phyloP scores from a whole-genome alignment of 202 grass and related monocot species.

The Panicum virgatum region DNA sequence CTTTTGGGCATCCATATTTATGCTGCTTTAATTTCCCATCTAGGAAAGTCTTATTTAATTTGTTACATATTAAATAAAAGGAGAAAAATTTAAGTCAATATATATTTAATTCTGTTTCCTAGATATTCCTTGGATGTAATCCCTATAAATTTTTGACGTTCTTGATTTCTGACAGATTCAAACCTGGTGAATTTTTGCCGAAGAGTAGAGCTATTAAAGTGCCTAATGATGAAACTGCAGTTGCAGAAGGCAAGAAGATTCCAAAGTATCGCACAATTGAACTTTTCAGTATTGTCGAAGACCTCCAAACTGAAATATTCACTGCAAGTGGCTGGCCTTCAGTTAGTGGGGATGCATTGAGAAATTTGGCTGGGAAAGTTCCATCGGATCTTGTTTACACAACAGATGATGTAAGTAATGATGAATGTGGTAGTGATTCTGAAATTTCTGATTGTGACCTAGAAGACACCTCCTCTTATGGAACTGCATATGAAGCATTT shows the following conservation, averaged over 20 bases:
- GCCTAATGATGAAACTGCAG: constrained; percentile 59
- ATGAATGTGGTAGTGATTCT: constrained; percentile 33
- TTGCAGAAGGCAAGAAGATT: constrained; percentile 66
- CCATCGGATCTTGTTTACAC: constrained; percentile 55
- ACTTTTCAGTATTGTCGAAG: constrained; percentile 67
- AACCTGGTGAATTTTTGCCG: constrained; percentile 71
- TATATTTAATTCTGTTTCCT: constrained; percentile 18
- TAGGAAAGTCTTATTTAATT: neutral
- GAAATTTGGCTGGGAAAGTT: constrained; percentile 76
- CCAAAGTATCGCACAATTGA: constrained; percentile 80
- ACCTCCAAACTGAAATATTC: constrained; percentile 66
- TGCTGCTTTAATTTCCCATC: neutral
- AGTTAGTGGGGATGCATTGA: constrained; percentile 74
- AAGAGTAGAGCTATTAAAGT: constrained; percentile 73
- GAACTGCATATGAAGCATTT: constrained; percentile 89
- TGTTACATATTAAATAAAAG: neutral
- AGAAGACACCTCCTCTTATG: constrained; percentile 56
- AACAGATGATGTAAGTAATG: constrained; percentile 47
- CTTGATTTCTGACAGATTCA: constrained; percentile 50
- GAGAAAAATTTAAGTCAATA: neutral
- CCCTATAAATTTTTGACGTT: constrained; percentile 22
- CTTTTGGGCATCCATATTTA: constrained; percentile 9
- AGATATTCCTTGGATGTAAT: constrained; percentile 21
- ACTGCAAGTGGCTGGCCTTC: constrained; percentile 93
- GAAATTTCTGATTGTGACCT: constrained; percentile 43